A percentile compares a stretch with the other conserved stretches of the same genome.
phyloP scores from a whole-genome alignment of 2,329 filamentous ascomycete species.

The Colletotrichum cordylinicola region DNA sequence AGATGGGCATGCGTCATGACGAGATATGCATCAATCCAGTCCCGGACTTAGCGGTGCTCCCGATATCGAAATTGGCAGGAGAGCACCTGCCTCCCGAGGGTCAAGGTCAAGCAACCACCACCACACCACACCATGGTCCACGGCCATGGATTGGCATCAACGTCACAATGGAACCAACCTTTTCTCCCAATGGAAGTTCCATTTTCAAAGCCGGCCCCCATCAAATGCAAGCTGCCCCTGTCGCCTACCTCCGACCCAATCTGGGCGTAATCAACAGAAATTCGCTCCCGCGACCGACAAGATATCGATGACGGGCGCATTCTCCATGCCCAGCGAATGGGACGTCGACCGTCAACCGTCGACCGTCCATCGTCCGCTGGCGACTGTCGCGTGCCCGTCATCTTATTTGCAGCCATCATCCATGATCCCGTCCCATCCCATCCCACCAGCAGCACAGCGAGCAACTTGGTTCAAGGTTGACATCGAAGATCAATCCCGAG shows the following conservation, averaged over 20 bases:
- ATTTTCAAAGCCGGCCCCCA: neutral
- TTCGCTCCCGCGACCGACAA: neutral
- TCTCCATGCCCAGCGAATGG: neutral
- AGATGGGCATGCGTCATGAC: neutral
- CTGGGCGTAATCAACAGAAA: neutral
- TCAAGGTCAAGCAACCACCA: neutral
- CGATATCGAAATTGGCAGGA: neutral
- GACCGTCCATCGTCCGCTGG: neutral
- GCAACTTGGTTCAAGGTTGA: neutral
- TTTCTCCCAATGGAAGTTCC: neutral
- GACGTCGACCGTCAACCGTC: neutral
- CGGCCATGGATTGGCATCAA: neutral
- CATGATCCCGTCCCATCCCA: neutral
- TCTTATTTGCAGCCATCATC: neutral
- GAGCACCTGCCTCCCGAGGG: neutral
- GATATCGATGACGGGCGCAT: conserved; percentile 7
- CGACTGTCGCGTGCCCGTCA: conserved; percentile 6
- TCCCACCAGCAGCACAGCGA: neutral
- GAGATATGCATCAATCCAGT: neutral
- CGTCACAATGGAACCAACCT: neutral
- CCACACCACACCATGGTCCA: neutral
- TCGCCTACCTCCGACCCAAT: neutral
- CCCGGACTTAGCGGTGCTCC: neutral
- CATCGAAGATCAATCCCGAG: neutral
- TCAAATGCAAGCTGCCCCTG: neutral